These are phyloP conservation scores for Lithohypha guttulata DNA, from an alignment of 2,329 filamentous ascomycete species.

Conservation along the genomic window DNA sequence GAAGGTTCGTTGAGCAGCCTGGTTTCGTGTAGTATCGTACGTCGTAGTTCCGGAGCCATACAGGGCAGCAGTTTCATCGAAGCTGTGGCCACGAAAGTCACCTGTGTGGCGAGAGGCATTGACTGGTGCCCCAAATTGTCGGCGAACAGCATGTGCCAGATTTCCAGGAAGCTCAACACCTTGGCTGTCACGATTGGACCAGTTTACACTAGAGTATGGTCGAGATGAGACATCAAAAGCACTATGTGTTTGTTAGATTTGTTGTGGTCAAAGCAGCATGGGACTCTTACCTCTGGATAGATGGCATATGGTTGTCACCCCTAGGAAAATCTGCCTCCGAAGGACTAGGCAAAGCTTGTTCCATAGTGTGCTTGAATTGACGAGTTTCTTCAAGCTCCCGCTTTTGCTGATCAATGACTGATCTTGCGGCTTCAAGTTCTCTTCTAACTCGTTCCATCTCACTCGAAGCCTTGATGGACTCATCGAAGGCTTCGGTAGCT, in stretches of 20 bases:
- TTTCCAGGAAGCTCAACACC: constrained; percentile 28
- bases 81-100: neutral
- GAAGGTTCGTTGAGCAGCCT: constrained; percentile 2
- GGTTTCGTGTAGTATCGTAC: constrained; percentile 1
- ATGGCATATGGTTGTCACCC: neutral
- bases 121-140: neutral
- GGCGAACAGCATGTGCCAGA: constrained; percentile 1
- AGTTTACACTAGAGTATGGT: constrained; percentile 31
- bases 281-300: constrained; percentile 4
- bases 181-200: constrained; percentile 34
- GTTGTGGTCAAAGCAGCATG: neutral
- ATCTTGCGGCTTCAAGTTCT: constrained; percentile 46
- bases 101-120: neutral
- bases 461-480: constrained; percentile 25
- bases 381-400: constrained; percentile 51
- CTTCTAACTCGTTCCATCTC: constrained; percentile 47
- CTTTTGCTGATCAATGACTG: constrained; percentile 49
- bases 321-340: constrained; percentile 40
- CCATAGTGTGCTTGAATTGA: constrained; percentile 50
- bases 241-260: constrained; percentile 30
- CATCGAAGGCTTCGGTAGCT: constrained; percentile 27
- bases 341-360: constrained; percentile 45
- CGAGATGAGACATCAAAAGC: constrained; percentile 43
- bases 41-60: neutral
- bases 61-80: neutral